A percentile compares a stretch with the other conserved stretches of the same genome.
Conservation (phyloP, 164 flowering plant species). For the Cinnamomum micranthum region DNA sequence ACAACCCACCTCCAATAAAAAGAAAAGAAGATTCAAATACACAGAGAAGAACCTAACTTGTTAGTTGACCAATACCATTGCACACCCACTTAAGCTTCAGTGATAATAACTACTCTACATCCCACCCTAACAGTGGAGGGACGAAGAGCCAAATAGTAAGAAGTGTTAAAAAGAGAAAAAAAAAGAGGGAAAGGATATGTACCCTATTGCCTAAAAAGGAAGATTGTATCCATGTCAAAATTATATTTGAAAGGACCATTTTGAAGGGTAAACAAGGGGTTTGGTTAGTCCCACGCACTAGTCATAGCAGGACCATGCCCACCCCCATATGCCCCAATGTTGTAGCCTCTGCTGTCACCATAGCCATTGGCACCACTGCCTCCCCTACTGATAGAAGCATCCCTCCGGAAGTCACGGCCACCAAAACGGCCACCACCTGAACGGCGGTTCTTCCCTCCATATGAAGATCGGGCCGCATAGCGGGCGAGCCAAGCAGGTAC, state of each 20-base stretch:
- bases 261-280: neutral
- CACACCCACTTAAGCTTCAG: slow-evolving; percentile 8
- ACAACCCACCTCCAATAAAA: slow-evolving; percentile 16
- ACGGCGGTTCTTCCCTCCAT: slow-evolving; percentile 51
- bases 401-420: slow-evolving; percentile 63
- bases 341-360: slow-evolving; percentile 31
- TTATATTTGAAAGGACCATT: slow-evolving; percentile 7
- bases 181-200: neutral
- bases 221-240: slow-evolving; percentile 17
- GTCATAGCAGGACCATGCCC: slow-evolving; percentile 34
- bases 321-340: slow-evolving; percentile 32
- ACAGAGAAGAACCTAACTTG: slow-evolving; percentile 9
- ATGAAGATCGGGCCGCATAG: slow-evolving; percentile 50
- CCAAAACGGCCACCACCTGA: slow-evolving; percentile 67
- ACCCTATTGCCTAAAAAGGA: slow-evolving; percentile 1
- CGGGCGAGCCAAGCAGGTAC: slow-evolving; percentile 68
- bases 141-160: neutral
- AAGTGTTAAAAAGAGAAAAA: neutral
- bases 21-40: slow-evolving; percentile 7
- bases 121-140: slow-evolving; percentile 2
- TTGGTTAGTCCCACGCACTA: slow-evolving; percentile 64
- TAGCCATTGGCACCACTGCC: slow-evolving; percentile 29
- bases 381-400: slow-evolving; percentile 34
- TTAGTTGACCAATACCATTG: slow-evolving; percentile 20
- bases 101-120: slow-evolving; percentile 6